Base-by-base conservation (phyloP, 441 rosid genomes). In the Corymbia citriodora region DNA sequence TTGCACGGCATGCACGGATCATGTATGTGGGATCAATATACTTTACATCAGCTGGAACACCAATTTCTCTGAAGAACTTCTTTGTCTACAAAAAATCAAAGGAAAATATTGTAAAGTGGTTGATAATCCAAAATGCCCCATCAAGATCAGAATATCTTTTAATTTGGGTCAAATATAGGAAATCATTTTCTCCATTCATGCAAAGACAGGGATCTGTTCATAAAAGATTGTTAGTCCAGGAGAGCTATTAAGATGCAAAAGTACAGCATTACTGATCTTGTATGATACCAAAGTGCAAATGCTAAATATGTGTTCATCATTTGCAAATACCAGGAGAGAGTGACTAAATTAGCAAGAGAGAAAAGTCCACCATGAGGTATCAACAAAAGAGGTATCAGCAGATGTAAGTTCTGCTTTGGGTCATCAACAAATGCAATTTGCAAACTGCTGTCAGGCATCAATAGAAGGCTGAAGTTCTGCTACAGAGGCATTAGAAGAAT, bases 1-100 rank as follows among this genome's bases (percentile, higher is more conserved):
- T 98, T 86, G 99, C 99, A 88, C 99, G 98, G 90, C 95, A 94
- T 17, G 99, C 99, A 2, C 99, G 99, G 91, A 98, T 97, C 99
- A 98, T 98, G 93, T 98, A 98, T 70, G 99, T 98, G 88, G 99
- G 99, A 94, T 98, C 99, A 88, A 98, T 98, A 91, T 96, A 98
- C 93, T 98, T 98, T 81, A 97, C 98, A 93, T 98, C 98, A 54
- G 94, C 94, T 72, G 99, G 96, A 57, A 95, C 88, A 53, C 96
- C 96, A 89, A 91, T 93, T 91, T 94, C 98, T 95, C 92, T 96
- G 14, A 97, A 98, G 90, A 93, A 95, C 88, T 95, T 96, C 91
- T 97, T 98, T 6, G 94, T 96, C 99, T 97, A 94, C 81, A 74
- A 82, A 68, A 55, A 53, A 54, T n/a, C 57, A 29, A 61, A 29